phyloP scores from a whole-genome alignment of 2,329 filamentous ascomycete genomes.

The Colletotrichum sp. region DNA sequence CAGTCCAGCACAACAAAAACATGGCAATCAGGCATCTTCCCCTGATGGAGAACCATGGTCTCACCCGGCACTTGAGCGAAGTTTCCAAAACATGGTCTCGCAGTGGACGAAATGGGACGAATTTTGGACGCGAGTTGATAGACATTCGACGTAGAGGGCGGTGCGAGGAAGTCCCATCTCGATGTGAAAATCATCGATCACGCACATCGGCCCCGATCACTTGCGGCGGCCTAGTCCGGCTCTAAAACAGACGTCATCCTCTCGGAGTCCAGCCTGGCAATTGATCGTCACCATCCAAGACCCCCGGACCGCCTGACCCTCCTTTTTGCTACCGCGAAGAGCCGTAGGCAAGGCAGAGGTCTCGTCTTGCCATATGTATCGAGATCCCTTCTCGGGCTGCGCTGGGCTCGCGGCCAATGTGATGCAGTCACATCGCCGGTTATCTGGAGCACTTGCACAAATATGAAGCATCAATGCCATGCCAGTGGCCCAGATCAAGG shows the following conservation, averaged over 20 bases:
- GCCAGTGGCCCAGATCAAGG: not conserved
- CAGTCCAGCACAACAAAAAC: not conserved
- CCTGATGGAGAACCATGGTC: not conserved
- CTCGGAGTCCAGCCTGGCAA: conserved; percentile 11
- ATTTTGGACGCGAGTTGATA: not conserved
- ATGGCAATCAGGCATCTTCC: conserved; percentile 14
- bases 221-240: conserved; percentile 9
- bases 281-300: conserved; percentile 13
- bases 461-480: conserved; percentile 7
- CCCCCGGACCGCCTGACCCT: not conserved
- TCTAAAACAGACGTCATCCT: conserved; percentile 18
- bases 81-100: not conserved
- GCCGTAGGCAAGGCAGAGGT: not conserved
- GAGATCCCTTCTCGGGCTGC: conserved; percentile 6
- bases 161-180: conserved; percentile 10
- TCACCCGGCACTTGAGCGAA: not conserved
- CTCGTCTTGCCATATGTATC: conserved; percentile 7
- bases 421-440: not conserved
- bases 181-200: conserved; percentile 17
- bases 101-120: not conserved
- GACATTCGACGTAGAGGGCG: conserved; percentile 11
- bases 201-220: conserved; percentile 17
- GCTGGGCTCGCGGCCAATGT: not conserved
- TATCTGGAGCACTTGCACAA: conserved; percentile 7
- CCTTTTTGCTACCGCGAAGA: not conserved